Conservation (phyloP, 1,284 basidiomycete species). For the Leccinum pachyderme region DNA sequence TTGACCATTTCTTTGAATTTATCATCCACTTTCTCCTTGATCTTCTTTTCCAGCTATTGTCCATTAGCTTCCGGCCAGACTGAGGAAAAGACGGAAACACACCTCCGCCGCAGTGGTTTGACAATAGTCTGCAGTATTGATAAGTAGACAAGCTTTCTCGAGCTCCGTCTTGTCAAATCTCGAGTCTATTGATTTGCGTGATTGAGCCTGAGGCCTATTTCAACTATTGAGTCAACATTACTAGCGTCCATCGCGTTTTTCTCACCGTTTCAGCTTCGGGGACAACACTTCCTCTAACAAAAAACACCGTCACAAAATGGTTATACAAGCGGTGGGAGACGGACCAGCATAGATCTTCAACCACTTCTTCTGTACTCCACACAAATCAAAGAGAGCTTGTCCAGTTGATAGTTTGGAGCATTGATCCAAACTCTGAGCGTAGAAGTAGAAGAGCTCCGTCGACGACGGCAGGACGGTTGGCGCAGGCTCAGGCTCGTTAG, state of each 20-base stretch:
- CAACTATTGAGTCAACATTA: constrained; percentile 1
- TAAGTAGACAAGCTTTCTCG: constrained; percentile 78
- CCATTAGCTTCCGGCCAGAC: background rate
- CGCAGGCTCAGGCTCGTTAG: constrained; percentile 48
- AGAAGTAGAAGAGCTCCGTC: constrained; percentile 97
- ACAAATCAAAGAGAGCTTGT: constrained; percentile 78
- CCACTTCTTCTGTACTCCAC: constrained; percentile 88
- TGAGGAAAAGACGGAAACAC: constrained; percentile 9
- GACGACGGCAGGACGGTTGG: constrained; percentile 85
- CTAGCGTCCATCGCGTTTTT: constrained; percentile 7
- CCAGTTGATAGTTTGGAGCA: constrained; percentile 86
- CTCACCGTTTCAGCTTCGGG: constrained; percentile 66
- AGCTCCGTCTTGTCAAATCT: constrained; percentile 74
- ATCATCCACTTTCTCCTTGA: constrained; percentile 77
- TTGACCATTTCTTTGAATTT: constrained; percentile 78
- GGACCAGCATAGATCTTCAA: constrained; percentile 87
- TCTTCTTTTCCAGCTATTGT: constrained; percentile 83
- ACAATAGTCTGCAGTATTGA: constrained; percentile 99
- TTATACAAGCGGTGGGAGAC: constrained; percentile 19
- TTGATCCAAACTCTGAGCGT: constrained; percentile 92
- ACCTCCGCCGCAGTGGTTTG: constrained; percentile 88
- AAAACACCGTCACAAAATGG: background rate
- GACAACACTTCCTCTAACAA: constrained; percentile 77
- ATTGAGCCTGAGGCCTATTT: constrained; percentile 39
- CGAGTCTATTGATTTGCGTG: constrained; percentile 72